Percentiles rank a stretch among this genome's conserved stretches.
phyloP scores from a whole-genome alignment of 371 early-diverging fungal genomes.

The Mortierella sp. region DNA sequence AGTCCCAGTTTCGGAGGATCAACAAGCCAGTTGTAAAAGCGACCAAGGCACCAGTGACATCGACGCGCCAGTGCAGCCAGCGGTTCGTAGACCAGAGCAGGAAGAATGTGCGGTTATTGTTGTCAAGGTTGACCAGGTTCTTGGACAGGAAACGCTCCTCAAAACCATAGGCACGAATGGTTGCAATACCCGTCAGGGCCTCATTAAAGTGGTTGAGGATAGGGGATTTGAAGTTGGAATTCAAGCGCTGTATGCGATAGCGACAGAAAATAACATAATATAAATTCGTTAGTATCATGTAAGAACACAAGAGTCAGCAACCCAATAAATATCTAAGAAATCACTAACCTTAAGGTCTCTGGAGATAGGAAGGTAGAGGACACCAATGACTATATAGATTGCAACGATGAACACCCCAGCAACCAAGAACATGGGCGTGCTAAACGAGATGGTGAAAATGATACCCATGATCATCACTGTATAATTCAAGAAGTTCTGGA shows the following conservation, averaged over 20 bases:
- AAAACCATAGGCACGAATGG: slow-evolving; percentile 61
- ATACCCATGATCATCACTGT: slow-evolving; percentile 68
- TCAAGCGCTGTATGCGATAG: slow-evolving; percentile 70
- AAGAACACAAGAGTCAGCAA: slow-evolving; percentile 61
- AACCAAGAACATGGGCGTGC: slow-evolving; percentile 71
- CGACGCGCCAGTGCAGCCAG: slow-evolving; percentile 84
- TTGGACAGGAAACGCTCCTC: slow-evolving; percentile 59
- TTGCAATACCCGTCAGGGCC: slow-evolving; percentile 59
- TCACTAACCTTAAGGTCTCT: slow-evolving; percentile 79
- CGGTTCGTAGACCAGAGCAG: slow-evolving; percentile 77
- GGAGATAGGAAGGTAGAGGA: slow-evolving; percentile 75
- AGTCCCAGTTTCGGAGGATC: slow-evolving; percentile 57
- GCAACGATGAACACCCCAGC: slow-evolving; percentile 50
- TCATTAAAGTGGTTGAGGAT: slow-evolving; percentile 85
- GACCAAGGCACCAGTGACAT: slow-evolving; percentile 76
- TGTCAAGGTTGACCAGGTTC: slow-evolving; percentile 59
- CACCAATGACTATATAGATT: slow-evolving; percentile 63
- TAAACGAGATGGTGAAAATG: slow-evolving; percentile 71
- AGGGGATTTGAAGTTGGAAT: slow-evolving; percentile 81
- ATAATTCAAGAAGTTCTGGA: slow-evolving; percentile 52
- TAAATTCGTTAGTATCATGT: slow-evolving; percentile 59
- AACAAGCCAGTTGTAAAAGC: slow-evolving; percentile 69
- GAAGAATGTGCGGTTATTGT: slow-evolving; percentile 74
- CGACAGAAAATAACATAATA: neutral
- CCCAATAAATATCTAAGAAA: slow-evolving; percentile 30